Evolutionary conservation across 495 filamentous ascomycete genomes (phyloP).

Genomic region (Bryoglossum gracile): DNA sequence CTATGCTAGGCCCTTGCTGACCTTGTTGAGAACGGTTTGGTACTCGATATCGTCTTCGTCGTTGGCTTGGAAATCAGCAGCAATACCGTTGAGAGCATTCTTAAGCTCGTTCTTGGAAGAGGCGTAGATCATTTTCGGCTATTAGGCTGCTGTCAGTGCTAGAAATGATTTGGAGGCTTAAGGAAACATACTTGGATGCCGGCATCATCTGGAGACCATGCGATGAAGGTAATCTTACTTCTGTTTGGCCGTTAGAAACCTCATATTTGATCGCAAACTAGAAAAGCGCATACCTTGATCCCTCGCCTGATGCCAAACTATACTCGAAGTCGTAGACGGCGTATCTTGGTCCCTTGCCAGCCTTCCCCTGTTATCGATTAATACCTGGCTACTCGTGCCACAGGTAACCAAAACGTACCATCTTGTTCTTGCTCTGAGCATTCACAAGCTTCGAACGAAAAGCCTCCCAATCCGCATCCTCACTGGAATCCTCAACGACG

Average conservation of each 20-base stretch:
- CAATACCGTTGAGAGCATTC: conserved; percentile 73
- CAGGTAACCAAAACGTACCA: conserved; percentile 36
- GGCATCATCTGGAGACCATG: conserved; percentile 84
- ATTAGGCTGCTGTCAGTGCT: conserved; percentile 3
- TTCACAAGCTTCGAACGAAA: conserved; percentile 76
- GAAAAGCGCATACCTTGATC: conserved; percentile 57
- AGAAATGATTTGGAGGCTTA: not conserved
- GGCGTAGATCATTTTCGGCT: conserved; percentile 95
- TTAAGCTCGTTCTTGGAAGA: conserved; percentile 91
- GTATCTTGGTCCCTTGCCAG: conserved; percentile 77
- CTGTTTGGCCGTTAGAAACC: conserved; percentile 34
- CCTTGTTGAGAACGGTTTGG: conserved; percentile 65
- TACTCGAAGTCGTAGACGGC: conserved; percentile 93
- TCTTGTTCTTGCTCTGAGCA: conserved; percentile 46
- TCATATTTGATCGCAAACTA: no score
- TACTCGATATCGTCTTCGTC: conserved; percentile 84
- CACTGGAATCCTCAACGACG: conserved; percentile 65
- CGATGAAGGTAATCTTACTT: conserved; percentile 94
- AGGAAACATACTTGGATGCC: conserved; percentile 62
- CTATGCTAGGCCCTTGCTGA: conserved; percentile 63
- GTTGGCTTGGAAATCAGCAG: conserved; percentile 85
- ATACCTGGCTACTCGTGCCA: no score
- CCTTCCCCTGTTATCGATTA: conserved; percentile 41
- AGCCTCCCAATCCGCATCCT: conserved; percentile 56
- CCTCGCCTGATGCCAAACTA: conserved; percentile 69